Base-by-base conservation (phyloP, 2,329 filamentous ascomycete genomes). In the Aspergillus thermomutatus region DNA sequence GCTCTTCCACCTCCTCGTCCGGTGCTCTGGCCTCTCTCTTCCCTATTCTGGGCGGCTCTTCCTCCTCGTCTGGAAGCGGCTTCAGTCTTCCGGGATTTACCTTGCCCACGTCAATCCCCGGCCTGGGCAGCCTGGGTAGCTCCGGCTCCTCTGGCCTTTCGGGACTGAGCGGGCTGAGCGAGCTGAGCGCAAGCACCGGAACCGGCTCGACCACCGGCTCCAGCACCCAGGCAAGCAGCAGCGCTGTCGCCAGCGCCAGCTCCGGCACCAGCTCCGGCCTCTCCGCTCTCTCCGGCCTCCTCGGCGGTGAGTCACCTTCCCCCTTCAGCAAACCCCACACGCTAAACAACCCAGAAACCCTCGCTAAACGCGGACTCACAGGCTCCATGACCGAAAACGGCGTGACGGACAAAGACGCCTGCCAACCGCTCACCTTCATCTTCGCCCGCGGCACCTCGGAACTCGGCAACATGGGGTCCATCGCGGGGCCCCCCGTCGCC, bases 361-460 rank as follows among this genome's bases (percentile, higher is more conserved):
- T 62, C 2, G 56, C 65, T 47, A 66, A 62, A 21, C 50, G 55
- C 26, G 54, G 48, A n/a, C 31, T 25, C 7, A 34, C 50, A 57
- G 66, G 67, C 26, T 66, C 66, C n/a, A 68, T 51, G 4, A 70
- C 66, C 7, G 72, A 74, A 48, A 77, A 77, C 58, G 76, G 74
- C 9, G 69, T 79, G 34, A 69, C 65, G 8, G 62, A 72, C 43
- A 72, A 75, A 57, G 66, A 58, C 21, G 73, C 68, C 64, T 79
- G 77, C 66, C 70, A 76, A 49, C 69, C 71, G 2, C 59, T 78
- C 60, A 78, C 76, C 2, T 69, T 78, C 52, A 74, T 78, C 52
- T 79, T 76, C 53, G 76, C 76, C 17, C 75, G 76, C 28, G 76
- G 76, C 19, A 78, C 74, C 1, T 66, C 63, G 10, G 77, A 79